Evolutionary conservation across 1,284 basidiomycete species (phyloP).

Genomic region (Puccinia brachypodii): DNA sequence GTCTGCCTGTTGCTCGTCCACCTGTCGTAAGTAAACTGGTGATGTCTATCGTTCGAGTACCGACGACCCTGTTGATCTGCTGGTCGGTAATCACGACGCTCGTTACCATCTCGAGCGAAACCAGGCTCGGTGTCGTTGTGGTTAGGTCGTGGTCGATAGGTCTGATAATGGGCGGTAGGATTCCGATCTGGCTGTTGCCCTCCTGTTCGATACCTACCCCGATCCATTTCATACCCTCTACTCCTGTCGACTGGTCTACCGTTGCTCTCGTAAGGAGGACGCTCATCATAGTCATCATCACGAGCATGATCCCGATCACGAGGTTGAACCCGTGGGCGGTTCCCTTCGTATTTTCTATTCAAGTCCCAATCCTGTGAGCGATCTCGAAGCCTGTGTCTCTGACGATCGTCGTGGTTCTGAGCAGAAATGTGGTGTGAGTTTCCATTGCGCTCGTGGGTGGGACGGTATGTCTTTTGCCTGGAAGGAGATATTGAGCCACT

Average conservation of each 20-base stretch:
- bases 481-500: constrained; percentile 26
- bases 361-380: constrained; percentile 4
- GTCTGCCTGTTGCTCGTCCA: background rate
- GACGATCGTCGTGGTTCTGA: constrained; percentile 10
- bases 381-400: constrained; percentile 5
- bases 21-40: constrained; percentile 20
- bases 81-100: constrained; percentile 26
- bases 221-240: constrained; percentile 18
- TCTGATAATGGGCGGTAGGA: constrained; percentile 2
- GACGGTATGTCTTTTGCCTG: background rate
- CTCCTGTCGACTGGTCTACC: constrained; percentile 10
- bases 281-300: constrained; percentile 18
- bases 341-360: constrained; percentile 17
- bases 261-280: constrained; percentile 5
- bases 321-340: constrained; percentile 1
- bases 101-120: constrained; percentile 13
- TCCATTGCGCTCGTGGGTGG: background rate
- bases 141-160: constrained; percentile 9
- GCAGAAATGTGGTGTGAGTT: background rate
- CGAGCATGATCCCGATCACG: constrained; percentile 12
- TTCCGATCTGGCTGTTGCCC: constrained; percentile 15
- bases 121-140: constrained; percentile 9
- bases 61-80: constrained; percentile 20
- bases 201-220: background rate
- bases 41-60: background rate